Conservation (phyloP, 257 asterid species). For the Rauvolfia tetraphylla region DNA sequence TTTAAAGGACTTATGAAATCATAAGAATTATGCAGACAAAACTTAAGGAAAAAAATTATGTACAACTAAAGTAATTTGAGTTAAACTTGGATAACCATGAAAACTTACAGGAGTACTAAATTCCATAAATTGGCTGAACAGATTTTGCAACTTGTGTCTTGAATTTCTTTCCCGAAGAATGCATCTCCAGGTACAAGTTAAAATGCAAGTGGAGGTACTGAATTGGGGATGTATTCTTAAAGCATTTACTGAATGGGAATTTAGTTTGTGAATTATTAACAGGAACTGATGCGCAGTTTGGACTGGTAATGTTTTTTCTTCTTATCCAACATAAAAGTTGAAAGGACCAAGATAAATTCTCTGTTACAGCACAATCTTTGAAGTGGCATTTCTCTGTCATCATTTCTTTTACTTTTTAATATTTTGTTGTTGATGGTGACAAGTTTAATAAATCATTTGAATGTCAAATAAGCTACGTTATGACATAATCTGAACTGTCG, state of each 20-base stretch:
- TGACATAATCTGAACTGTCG: constrained; percentile 23
- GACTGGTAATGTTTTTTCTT: neutral
- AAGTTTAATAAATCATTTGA: neutral
- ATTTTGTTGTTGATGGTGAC: neutral
- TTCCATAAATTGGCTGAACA: neutral
- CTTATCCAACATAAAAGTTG: neutral
- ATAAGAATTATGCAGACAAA: too few relatives aligned
- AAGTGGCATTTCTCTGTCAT: neutral
- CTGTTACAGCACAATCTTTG: neutral
- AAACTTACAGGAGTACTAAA: neutral
- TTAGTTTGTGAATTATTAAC: neutral
- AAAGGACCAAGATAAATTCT: neutral
- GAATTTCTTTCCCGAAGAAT: neutral
- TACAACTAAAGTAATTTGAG: too few relatives aligned
- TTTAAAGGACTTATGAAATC: neutral
- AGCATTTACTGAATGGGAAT: neutral
- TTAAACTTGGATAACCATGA: neutral
- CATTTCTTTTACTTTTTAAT: neutral
- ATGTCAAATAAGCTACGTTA: constrained; percentile 11
- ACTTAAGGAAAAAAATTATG: too few relatives aligned
- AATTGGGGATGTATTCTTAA: neutral
- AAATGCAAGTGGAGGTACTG: neutral
- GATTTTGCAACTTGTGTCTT: neutral
- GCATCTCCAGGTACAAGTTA: neutral
- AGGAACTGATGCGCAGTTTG: neutral